These are phyloP conservation scores for Aspergillus neotritici DNA, from an alignment of 2,329 filamentous ascomycete genomes.

Conservation along the genomic window DNA sequence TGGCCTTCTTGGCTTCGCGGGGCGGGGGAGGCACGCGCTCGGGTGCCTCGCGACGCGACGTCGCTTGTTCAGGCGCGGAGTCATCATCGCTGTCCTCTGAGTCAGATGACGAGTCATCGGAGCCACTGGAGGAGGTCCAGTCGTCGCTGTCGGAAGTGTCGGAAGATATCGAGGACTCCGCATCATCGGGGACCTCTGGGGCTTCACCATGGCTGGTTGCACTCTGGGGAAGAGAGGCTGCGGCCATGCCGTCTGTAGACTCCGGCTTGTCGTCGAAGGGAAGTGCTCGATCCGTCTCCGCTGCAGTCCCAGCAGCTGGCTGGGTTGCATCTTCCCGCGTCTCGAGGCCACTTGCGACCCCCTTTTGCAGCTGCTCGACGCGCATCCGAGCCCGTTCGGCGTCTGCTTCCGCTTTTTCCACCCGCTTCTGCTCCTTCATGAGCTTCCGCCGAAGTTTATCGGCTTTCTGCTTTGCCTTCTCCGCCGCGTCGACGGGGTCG, in stretches of 20 bases:
- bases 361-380: slow-evolving; percentile 28
- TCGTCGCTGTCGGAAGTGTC: slow-evolving; percentile 26
- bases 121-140: slow-evolving; percentile 37
- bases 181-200: neutral
- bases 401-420: slow-evolving; percentile 42
- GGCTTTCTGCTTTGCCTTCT: slow-evolving; percentile 35
- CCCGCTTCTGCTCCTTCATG: slow-evolving; percentile 58
- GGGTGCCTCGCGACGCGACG: slow-evolving; percentile 36
- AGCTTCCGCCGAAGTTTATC: slow-evolving; percentile 45
- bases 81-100: slow-evolving; percentile 26
- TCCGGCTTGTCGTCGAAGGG: neutral
- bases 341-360: slow-evolving; percentile 10
- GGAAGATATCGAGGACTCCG: slow-evolving; percentile 11
- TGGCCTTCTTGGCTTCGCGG: slow-evolving; percentile 27
- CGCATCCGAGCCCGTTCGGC: slow-evolving; percentile 35
- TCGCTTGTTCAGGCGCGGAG: slow-evolving; percentile 38
- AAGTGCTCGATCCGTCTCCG: no score
- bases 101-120: slow-evolving; percentile 20
- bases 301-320: neutral
- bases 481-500: slow-evolving; percentile 29
- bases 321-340: neutral
- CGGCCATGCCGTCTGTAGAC: neutral
- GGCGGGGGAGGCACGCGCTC: slow-evolving; percentile 36
- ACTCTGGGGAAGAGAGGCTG: neutral
- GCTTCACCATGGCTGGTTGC: neutral